These are phyloP conservation scores for Entomortierella beljakovae DNA, from an alignment of 192 early-diverging fungal genomes.

Conservation along the genomic window DNA sequence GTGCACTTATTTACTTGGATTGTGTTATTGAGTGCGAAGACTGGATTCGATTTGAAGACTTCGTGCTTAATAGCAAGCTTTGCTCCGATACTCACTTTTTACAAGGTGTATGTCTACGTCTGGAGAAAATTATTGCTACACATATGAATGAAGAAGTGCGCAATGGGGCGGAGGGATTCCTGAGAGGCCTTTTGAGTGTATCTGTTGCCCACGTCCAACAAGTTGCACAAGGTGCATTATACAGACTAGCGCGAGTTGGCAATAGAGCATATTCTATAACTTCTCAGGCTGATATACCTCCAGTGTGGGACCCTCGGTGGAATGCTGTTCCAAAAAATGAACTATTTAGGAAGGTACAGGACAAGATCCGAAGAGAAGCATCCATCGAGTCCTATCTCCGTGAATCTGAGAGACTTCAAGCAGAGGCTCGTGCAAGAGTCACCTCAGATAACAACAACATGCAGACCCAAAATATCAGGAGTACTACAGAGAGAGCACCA, in stretches of 20 bases:
- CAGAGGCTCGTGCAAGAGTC: too few relatives aligned
- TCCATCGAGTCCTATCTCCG: too few relatives aligned
- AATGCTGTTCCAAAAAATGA: neutral
- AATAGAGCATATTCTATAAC: neutral
- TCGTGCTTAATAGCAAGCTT: neutral
- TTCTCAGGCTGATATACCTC: neutral
- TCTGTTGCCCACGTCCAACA: neutral
- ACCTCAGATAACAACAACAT: too few relatives aligned
- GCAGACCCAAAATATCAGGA: neutral
- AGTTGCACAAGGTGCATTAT: neutral
- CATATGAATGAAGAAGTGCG: neutral
- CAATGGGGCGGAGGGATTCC: neutral
- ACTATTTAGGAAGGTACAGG: neutral
- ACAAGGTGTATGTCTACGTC: neutral
- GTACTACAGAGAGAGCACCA: neutral
- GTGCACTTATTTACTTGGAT: neutral
- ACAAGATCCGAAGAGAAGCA: too few relatives aligned
- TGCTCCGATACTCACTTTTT: neutral
- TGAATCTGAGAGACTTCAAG: too few relatives aligned
- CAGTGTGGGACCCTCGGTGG: neutral
- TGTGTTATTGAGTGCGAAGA: neutral
- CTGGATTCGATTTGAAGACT: neutral
- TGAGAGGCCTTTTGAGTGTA: neutral
- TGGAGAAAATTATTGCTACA: neutral
- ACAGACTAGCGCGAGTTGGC: neutral